Evolutionary conservation across 208 protist genomes (phyloP).

Genomic region (Herpetomonas muscarum): DNA sequence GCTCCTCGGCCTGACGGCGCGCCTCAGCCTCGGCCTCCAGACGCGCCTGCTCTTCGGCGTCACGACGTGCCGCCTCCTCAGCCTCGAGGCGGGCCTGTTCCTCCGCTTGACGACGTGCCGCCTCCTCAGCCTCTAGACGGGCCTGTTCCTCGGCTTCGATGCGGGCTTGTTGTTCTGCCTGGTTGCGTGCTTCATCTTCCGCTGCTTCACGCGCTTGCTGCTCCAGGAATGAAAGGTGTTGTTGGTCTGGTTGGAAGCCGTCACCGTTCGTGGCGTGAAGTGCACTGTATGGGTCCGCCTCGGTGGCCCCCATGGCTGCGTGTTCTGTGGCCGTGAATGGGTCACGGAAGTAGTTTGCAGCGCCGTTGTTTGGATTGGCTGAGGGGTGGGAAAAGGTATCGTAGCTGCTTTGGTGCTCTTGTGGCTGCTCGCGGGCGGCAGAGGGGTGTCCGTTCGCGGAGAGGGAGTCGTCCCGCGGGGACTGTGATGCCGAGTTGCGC

Average conservation of each 20-base stretch:
- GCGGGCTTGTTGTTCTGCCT: constrained; percentile 7
- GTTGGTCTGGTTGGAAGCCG: neutral
- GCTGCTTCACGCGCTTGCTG: constrained; percentile 4
- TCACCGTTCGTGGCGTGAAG: neutral
- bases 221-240: neutral
- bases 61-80: constrained; percentile 10
- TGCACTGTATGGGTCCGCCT: neutral
- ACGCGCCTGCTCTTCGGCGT: constrained; percentile 15
- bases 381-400: neutral
- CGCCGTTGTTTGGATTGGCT: neutral
- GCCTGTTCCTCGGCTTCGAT: constrained; percentile 17
- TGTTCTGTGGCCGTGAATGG: neutral
- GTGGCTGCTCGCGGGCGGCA: neutral
- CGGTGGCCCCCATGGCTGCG: no score
- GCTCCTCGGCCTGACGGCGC: constrained; percentile 16
- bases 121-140: constrained; percentile 16
- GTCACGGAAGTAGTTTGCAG: neutral
- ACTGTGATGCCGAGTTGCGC: constrained; percentile 77
- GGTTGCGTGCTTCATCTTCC: constrained; percentile 7
- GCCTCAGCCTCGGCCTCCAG: constrained; percentile 17
- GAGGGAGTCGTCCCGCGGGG: constrained; percentile 10
- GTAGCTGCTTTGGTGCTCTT: neutral
- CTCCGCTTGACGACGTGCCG: constrained; percentile 15
- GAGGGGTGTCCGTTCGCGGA: constrained; percentile 4
- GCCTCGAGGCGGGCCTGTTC: constrained; percentile 14